A percentile compares a stretch with the other conserved stretches of the same genome.
These are phyloP conservation scores for Aspergillus bridgeri DNA, from an alignment of 495 filamentous ascomycete genomes.

Conservation along the genomic window DNA sequence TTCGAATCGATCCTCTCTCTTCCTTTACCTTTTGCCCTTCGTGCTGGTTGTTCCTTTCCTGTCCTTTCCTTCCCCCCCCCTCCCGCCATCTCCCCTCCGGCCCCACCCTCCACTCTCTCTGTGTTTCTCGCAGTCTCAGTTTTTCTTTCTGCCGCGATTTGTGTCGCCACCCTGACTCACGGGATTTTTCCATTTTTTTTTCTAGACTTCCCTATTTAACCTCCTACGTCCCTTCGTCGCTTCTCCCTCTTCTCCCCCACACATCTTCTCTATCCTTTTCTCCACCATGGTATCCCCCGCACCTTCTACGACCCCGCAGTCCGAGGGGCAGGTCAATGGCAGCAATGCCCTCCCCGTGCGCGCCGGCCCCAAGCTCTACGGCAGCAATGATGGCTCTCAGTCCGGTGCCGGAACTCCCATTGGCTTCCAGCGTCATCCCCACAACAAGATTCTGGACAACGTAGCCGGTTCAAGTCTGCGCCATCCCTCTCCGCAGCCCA, in stretches of 20 bases:
- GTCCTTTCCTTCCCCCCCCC: not conserved
- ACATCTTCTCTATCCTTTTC: not conserved
- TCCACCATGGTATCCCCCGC: constrained; percentile 37
- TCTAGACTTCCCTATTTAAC: not conserved
- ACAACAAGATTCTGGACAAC: constrained; percentile 63
- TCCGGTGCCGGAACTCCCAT: constrained; percentile 46
- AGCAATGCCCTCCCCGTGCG: constrained; percentile 30
- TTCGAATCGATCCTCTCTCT: not conserved
- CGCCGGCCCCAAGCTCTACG: constrained; percentile 35
- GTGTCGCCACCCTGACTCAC: not conserved
- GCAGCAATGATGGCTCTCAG: constrained; percentile 31
- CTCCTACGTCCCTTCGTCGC: not conserved
- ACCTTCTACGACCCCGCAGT: constrained; percentile 25
- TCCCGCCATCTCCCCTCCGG: not conserved
- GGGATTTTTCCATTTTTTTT: not conserved
- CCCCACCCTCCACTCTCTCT: not conserved
- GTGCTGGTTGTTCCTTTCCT: not conserved
- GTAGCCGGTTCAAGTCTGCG: constrained; percentile 56
- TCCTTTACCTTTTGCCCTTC: not conserved
- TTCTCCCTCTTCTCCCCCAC: not conserved
- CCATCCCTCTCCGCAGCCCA: constrained; percentile 85
- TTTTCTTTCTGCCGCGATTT: not conserved
- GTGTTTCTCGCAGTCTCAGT: not conserved
- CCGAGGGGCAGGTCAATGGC: constrained; percentile 33
- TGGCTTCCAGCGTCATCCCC: constrained; percentile 46